Base-by-base conservation (phyloP, 2,329 filamentous ascomycete genomes). In the Colletotrichum graminicola region DNA sequence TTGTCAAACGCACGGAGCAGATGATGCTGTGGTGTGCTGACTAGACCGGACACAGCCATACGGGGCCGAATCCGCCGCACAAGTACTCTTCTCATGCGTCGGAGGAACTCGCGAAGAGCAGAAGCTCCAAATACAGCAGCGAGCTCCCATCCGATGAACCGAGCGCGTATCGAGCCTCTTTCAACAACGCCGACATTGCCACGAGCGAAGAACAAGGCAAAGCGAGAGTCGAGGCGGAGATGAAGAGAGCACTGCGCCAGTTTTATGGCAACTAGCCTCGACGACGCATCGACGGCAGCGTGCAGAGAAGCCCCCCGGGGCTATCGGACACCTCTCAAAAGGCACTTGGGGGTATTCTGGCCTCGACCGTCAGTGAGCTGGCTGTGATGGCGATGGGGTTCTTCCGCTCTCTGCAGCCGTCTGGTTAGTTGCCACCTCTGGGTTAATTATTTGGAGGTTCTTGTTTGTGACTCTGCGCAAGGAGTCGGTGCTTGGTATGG, bases 101-200 rank as follows among this genome's bases (percentile, higher is more conserved):
- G 0, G 32, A 55, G 39, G 18, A 21, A 0, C 39, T 63, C 0
- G n/a, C 57, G 0, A 8, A 47, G 8, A 49, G 29, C 1, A 49
- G 65, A 2, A 16, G n/a, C 1, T 26, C 65, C 1, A 54, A 39
- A 14, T 55, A 55, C 12, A 29, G 29, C 0, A n/a, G 10, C 39
- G 57, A 62, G 3, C 32, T 32, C 1, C 14, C 39, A 0, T 11
- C 65, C 1, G 36, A 26, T 8, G 65, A 67, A 16, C 36, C 57
- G 11, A 63, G 32, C n/a, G 32, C 60, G 3, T 63, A 67, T 18
- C 47, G 49, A 4, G 65, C 60, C 11, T 21, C 49, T 1, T 29
- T 43, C 26, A 60, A 54, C 11, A 26, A n/a, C 0, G 60, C n/a
- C 16, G 12, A 47, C 29, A 3, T 16, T 4, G 11, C 45, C 16